These are phyloP conservation scores for Arachnomyces sp. DNA, from an alignment of 2,329 filamentous ascomycete genomes.

Conservation along the genomic window DNA sequence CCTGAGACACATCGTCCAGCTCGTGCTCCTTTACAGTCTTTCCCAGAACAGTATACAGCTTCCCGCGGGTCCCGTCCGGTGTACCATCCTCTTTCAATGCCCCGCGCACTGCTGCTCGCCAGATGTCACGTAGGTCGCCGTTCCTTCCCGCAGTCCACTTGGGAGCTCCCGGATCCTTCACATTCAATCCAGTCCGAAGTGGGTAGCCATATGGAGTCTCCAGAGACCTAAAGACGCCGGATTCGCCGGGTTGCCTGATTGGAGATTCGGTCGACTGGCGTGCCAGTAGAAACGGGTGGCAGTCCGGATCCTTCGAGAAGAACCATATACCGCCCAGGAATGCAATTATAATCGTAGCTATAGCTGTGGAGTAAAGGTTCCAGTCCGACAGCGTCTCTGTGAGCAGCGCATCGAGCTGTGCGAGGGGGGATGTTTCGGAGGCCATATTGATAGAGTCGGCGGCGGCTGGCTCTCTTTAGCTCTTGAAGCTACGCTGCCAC, in stretches of 20 bases:
- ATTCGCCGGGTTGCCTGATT: conserved; percentile 76
- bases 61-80: conserved; percentile 53
- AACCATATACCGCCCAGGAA: conserved; percentile 64
- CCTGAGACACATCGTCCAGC: conserved; percentile 63
- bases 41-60: conserved; percentile 71
- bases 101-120: conserved; percentile 64
- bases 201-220: conserved; percentile 79
- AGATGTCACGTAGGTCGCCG: conserved; percentile 86
- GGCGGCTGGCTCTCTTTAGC: conserved; percentile 1
- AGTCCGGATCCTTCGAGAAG: conserved; percentile 71
- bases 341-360: conserved; percentile 58
- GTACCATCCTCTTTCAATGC: conserved; percentile 55
- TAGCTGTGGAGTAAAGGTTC: conserved; percentile 68
- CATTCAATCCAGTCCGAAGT: conserved; percentile 66
- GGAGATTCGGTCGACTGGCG: conserved; percentile 71
- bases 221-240: conserved; percentile 74
- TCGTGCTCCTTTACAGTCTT: conserved; percentile 65
- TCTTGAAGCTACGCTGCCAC: conserved; percentile 9
- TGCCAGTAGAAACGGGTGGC: conserved; percentile 81
- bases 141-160: conserved; percentile 78
- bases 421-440: conserved; percentile 46
- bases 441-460: conserved; percentile 24
- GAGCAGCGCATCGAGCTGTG: conserved; percentile 63
- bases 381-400: conserved; percentile 66
- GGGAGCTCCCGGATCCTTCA: conserved; percentile 69